Evolutionary conservation across 2,329 filamentous ascomycete genomes (phyloP).

Genomic region (Parasarocladium wereldwijsianum): DNA sequence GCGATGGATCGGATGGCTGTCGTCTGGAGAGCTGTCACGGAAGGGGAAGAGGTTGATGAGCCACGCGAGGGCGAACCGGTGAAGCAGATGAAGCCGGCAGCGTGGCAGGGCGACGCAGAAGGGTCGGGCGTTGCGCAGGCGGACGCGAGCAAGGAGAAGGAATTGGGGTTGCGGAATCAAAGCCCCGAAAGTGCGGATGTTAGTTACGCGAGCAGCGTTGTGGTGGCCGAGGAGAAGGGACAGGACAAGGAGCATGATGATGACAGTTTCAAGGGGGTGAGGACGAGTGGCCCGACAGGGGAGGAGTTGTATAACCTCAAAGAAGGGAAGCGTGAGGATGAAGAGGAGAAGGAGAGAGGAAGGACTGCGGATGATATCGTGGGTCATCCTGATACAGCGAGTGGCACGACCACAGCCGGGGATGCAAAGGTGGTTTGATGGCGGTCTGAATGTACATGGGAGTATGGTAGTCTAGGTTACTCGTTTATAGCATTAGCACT

Average conservation of each 20-base stretch:
- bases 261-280: slow-evolving; percentile 17
- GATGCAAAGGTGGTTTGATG: neutral
- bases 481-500: too few species aligned
- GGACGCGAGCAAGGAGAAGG: slow-evolving; percentile 38
- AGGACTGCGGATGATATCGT: neutral
- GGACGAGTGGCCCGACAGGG: slow-evolving; percentile 20
- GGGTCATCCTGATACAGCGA: neutral
- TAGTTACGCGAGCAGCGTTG: slow-evolving; percentile 60
- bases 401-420: neutral
- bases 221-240: slow-evolving; percentile 14
- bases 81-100: slow-evolving; percentile 51
- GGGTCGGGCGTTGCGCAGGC: slow-evolving; percentile 26
- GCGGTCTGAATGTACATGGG: too few species aligned
- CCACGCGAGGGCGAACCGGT: slow-evolving; percentile 54
- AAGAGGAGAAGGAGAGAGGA: neutral
- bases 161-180: slow-evolving; percentile 52
- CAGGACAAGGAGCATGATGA: slow-evolving; percentile 9
- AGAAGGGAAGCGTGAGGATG: slow-evolving; percentile 1
- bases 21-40: slow-evolving; percentile 51
- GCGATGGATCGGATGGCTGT: slow-evolving; percentile 74
- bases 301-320: slow-evolving; percentile 14
- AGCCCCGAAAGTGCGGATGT: slow-evolving; percentile 51
- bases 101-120: slow-evolving; percentile 54
- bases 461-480: too few species aligned
- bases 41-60: slow-evolving; percentile 32